A percentile compares a stretch with the other conserved stretches of the same genome.
phyloP scores from a whole-genome alignment of 2,329 filamentous ascomycete genomes.

The Cladosporium sp. region DNA sequence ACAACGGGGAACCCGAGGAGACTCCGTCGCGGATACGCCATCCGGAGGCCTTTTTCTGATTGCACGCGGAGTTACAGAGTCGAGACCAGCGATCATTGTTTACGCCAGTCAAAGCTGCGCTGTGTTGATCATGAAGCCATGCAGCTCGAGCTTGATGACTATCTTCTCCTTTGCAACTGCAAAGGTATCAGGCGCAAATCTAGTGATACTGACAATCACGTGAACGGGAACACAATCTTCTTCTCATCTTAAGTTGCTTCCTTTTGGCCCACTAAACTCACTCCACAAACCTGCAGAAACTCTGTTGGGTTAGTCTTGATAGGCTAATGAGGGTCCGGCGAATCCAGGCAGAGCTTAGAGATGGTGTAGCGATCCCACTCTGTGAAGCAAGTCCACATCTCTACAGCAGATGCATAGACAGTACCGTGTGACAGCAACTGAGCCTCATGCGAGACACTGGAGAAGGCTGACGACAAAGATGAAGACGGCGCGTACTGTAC shows the following conservation, averaged over 20 bases:
- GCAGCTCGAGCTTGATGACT: not conserved
- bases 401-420: not conserved
- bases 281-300: slow-evolving; percentile 16
- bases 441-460: not conserved
- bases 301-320: slow-evolving; percentile 1
- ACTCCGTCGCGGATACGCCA: not conserved
- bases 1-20: not conserved
- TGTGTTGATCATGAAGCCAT: not conserved
- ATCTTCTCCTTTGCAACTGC: not conserved
- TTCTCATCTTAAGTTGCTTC: not conserved
- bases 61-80: not conserved
- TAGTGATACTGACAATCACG: not conserved
- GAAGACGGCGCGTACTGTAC: not conserved
- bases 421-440: not conserved
- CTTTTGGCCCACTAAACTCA: not conserved
- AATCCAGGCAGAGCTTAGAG: not conserved
- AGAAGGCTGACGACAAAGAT: not conserved
- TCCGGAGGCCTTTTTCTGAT: not conserved
- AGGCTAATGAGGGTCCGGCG: not conserved
- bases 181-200: not conserved
- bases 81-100: not conserved
- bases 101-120: not conserved
- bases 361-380: not conserved
- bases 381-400: not conserved
- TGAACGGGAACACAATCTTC: not conserved